Conservation (phyloP, 2,329 filamentous ascomycete species). For the Coleophoma crateriformis region DNA sequence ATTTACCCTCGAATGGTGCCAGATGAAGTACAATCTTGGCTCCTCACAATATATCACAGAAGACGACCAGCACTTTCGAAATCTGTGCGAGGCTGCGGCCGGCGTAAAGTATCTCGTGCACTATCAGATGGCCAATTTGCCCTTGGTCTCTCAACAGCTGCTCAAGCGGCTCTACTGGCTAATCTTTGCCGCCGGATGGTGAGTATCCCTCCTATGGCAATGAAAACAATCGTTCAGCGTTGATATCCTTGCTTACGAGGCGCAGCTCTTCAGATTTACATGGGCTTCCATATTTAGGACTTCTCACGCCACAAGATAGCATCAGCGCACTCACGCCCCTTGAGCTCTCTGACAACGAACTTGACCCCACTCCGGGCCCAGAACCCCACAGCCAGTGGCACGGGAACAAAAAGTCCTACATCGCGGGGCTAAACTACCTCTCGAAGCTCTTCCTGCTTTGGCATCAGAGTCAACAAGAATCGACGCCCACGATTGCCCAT, state of each 20-base stretch:
- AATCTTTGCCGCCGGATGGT: slow-evolving; percentile 25
- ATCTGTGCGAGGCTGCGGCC: slow-evolving; percentile 19
- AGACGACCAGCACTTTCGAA: slow-evolving; percentile 1
- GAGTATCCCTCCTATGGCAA: slow-evolving; percentile 1
- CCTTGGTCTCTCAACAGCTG: slow-evolving; percentile 24
- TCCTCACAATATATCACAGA: too few species aligned
- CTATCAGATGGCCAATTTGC: slow-evolving; percentile 18
- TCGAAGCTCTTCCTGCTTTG: slow-evolving; percentile 29
- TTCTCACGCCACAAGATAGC: slow-evolving; percentile 21
- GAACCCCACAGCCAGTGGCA: slow-evolving; percentile 22
- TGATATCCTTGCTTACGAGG: too few species aligned
- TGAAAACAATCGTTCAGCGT: too few species aligned
- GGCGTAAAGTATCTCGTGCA: slow-evolving; percentile 26
- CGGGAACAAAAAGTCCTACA: slow-evolving; percentile 26
- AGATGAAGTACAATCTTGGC: slow-evolving; percentile 29
- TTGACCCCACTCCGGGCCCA: slow-evolving; percentile 16
- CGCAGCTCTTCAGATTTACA: slow-evolving; percentile 24
- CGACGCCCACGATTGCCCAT: slow-evolving; percentile 4
- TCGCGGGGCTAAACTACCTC: slow-evolving; percentile 28
- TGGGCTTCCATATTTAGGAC: slow-evolving; percentile 20
- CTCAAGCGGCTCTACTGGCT: slow-evolving; percentile 30
- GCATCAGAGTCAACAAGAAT: slow-evolving; percentile 21
- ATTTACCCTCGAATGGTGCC: slow-evolving; percentile 29
- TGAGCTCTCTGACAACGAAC: slow-evolving; percentile 24
- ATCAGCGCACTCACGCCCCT: slow-evolving; percentile 20